Evolutionary conservation across 2,329 filamentous ascomycete species (phyloP).

Genomic region (Cadophora malorum): DNA sequence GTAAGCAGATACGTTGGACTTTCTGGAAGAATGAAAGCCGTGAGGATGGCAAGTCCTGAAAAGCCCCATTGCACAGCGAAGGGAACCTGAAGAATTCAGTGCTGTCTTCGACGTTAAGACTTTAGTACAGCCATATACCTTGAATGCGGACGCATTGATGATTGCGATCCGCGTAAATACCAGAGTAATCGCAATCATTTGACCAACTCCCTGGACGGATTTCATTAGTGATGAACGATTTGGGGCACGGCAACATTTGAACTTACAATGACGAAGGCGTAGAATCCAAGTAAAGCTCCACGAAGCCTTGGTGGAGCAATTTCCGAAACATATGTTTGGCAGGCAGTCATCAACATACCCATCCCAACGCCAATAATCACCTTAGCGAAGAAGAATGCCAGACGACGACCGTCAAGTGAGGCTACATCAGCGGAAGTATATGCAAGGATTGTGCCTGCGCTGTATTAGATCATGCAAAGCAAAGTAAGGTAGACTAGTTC

Average conservation of each 20-base stretch:
- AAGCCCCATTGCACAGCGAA: constrained; percentile 13
- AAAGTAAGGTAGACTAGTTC: too few relatives aligned
- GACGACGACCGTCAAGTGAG: not conserved
- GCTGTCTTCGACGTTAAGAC: too few relatives aligned
- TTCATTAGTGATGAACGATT: not conserved
- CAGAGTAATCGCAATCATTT: constrained; percentile 5
- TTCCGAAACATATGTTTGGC: constrained; percentile 5
- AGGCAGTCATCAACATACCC: constrained; percentile 7
- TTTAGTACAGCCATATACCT: not conserved
- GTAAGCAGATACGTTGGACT: constrained; percentile 1
- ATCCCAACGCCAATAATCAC: not conserved
- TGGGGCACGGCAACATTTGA: not conserved
- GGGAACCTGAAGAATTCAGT: not conserved
- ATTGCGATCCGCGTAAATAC: constrained; percentile 5
- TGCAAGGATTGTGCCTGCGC: not conserved
- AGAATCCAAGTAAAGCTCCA: constrained; percentile 4
- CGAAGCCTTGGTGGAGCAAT: constrained; percentile 8
- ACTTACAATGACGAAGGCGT: constrained; percentile 3
- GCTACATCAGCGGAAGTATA: not conserved
- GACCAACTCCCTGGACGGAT: not conserved
- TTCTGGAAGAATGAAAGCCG: not conserved
- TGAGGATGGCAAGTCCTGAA: constrained; percentile 8
- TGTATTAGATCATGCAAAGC: too few relatives aligned
- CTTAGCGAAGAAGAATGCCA: constrained; percentile 1
- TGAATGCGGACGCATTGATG: not conserved